These are phyloP conservation scores for Botrytis hyacinthi DNA, from an alignment of 2,329 filamentous ascomycete species.

Conservation along the genomic window DNA sequence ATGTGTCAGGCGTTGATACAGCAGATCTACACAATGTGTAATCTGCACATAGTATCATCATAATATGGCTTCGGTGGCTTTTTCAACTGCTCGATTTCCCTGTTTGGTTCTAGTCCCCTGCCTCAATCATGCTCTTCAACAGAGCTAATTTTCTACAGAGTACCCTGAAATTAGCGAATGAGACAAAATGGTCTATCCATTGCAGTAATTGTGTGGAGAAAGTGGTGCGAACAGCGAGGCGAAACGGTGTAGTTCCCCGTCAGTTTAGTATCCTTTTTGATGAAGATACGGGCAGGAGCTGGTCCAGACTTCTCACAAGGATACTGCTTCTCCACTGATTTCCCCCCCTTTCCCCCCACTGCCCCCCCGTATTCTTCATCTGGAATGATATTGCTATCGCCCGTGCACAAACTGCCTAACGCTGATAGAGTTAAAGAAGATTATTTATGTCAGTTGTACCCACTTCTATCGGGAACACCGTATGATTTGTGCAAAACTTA, in stretches of 20 bases:
- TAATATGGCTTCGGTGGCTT: background rate
- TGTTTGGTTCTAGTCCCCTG: background rate
- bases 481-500: background rate
- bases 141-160: background rate
- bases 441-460: background rate
- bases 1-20: slow-evolving; percentile 5
- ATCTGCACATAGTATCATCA: background rate
- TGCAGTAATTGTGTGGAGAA: background rate
- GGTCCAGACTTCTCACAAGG: slow-evolving; percentile 1
- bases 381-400: background rate
- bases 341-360: background rate
- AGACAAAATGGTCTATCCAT: background rate
- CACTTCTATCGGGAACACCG: background rate
- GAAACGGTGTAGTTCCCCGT: slow-evolving; percentile 13
- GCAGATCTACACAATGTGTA: background rate
- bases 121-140: background rate
- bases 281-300: background rate
- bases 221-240: background rate
- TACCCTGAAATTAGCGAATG: background rate
- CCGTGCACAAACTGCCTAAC: background rate
- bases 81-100: background rate
- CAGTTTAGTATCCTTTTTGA: background rate
- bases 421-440: background rate
- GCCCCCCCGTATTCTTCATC: background rate
- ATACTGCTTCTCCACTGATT: background rate